Conservation (phyloP, 164 flowering plant genomes). For the Hamamelis virginiana region DNA sequence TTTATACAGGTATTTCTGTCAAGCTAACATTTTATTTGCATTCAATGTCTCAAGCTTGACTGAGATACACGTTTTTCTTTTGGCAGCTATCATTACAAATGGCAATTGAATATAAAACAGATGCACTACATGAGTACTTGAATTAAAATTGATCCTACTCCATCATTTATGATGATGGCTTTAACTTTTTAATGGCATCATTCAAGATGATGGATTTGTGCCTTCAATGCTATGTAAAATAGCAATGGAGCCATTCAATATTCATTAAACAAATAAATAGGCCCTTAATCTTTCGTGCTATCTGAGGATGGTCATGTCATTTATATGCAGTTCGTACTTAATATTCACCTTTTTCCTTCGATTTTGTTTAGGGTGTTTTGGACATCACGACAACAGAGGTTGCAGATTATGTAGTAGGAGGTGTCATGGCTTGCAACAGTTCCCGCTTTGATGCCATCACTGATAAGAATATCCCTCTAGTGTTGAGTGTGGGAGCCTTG, state of each 20-base stretch:
- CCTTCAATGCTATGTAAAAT: too few relatives aligned
- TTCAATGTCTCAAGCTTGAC: background rate
- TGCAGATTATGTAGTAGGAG: constrained; percentile 93
- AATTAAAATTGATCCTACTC: too few relatives aligned
- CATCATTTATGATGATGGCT: too few relatives aligned
- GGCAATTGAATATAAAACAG: too few relatives aligned
- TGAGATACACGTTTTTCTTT: background rate
- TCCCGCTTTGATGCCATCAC: constrained; percentile 82
- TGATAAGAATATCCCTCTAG: constrained; percentile 77
- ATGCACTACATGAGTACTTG: too few relatives aligned
- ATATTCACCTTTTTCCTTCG: too few relatives aligned
- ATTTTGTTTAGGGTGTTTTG: constrained; percentile 64
- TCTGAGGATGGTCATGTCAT: background rate
- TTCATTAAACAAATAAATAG: too few relatives aligned
- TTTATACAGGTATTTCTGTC: constrained; percentile 65
- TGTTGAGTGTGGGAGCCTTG: constrained; percentile 86
- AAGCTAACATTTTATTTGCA: background rate
- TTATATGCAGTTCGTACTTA: too few relatives aligned
- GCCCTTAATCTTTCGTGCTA: background rate
- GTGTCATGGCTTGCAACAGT: constrained; percentile 93
- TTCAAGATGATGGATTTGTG: too few relatives aligned
- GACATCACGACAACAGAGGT: constrained; percentile 97
- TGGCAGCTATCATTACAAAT: too few relatives aligned
- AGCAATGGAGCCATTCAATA: too few relatives aligned
- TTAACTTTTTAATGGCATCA: too few relatives aligned